Evolutionary conservation across 306 rosid species (phyloP).

Genomic region (Prinsepia uniflora): DNA sequence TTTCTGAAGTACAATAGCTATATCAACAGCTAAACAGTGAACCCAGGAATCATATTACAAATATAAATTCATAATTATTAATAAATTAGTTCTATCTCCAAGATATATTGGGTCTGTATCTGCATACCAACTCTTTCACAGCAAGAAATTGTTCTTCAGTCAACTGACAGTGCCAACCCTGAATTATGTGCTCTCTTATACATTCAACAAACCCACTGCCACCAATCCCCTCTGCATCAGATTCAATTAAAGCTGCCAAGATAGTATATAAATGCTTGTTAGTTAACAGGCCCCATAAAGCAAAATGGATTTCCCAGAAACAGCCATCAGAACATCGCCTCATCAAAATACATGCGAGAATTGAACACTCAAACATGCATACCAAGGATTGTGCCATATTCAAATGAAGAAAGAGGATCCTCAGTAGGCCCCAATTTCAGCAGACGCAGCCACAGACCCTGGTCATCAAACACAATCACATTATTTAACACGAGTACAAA

Average conservation of each 20-base stretch:
- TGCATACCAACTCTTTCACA: slow-evolving; percentile 87
- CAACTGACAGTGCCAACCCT: slow-evolving; percentile 96
- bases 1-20: not conserved
- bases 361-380: slow-evolving; percentile 25
- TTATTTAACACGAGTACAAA: not conserved
- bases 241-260: slow-evolving; percentile 92
- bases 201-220: slow-evolving; percentile 98
- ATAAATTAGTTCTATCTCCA: not conserved
- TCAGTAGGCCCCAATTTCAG: slow-evolving; percentile 91
- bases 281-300: slow-evolving; percentile 18
- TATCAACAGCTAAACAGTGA: not conserved
- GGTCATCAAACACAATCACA: slow-evolving; percentile 26
- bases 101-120: slow-evolving; percentile 1
- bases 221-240: slow-evolving; percentile 99
- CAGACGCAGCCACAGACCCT: slow-evolving; percentile 99
- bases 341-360: slow-evolving; percentile 15
- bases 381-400: slow-evolving; percentile 99
- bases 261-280: slow-evolving; percentile 28
- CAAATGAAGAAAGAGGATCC: slow-evolving; percentile 98
- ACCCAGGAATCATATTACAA: not conserved
- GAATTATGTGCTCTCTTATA: slow-evolving; percentile 90
- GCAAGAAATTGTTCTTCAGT: slow-evolving; percentile 98
- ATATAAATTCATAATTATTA: not conserved
- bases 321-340: slow-evolving; percentile 17
- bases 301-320: slow-evolving; percentile 26